A percentile compares a stretch with the other conserved stretches of the same genome.
phyloP scores from a whole-genome alignment of 179 eudicot genomes.

The Silene coronaria region DNA sequence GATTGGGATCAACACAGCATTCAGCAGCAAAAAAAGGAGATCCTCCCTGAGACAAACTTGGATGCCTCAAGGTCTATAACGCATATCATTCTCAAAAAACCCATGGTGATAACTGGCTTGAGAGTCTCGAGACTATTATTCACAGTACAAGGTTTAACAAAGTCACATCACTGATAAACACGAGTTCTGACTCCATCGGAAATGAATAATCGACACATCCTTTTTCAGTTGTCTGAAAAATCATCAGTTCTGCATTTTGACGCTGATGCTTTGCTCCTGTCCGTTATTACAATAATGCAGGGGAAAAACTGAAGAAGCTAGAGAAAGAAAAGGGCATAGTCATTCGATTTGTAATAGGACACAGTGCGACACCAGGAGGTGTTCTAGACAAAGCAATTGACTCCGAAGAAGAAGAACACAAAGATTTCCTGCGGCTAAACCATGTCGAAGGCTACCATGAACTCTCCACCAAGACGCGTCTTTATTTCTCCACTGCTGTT shows the following conservation, averaged over 20 bases:
- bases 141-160: too few relatives aligned
- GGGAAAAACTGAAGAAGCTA: conserved; percentile 50
- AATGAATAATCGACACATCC: not conserved
- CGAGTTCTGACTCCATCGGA: too few relatives aligned
- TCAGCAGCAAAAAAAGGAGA: conserved; percentile 79
- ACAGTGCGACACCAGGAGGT: conserved; percentile 68
- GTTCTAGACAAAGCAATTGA: conserved; percentile 67
- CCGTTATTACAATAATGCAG: conserved; percentile 27
- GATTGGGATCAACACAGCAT: conserved; percentile 79
- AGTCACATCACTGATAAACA: too few relatives aligned
- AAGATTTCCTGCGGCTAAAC: conserved; percentile 63
- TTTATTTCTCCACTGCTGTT: conserved; percentile 66
- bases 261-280: not conserved
- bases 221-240: not conserved
- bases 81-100: too few relatives aligned
- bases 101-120: not conserved
- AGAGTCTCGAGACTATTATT: too few relatives aligned
- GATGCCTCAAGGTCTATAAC: conserved; percentile 71
- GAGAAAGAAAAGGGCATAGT: conserved; percentile 83
- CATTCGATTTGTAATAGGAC: conserved; percentile 73
- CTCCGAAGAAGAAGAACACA: conserved; percentile 51
- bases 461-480: conserved; percentile 73
- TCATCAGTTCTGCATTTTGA: not conserved
- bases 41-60: conserved; percentile 75
- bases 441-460: conserved; percentile 89